These are phyloP conservation scores for Lactifluus volemus DNA, from an alignment of 768 basidiomycete species.

Conservation along the genomic window DNA sequence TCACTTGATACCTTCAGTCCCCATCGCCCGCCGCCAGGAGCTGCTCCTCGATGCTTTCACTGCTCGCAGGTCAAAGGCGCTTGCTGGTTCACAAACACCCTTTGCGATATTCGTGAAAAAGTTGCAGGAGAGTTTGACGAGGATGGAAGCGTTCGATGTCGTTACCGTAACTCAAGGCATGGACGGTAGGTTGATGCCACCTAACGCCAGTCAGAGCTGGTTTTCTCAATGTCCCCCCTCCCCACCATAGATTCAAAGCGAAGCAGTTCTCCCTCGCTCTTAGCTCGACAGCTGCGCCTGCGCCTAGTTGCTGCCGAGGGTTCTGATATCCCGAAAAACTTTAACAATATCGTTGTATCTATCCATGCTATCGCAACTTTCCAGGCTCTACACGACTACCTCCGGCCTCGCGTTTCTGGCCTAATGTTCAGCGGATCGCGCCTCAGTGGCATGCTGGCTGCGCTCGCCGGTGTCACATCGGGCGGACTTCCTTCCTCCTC, in stretches of 20 bases:
- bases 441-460: slow-evolving; percentile 85
- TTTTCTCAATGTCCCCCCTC: neutral
- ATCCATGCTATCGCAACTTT: slow-evolving; percentile 98
- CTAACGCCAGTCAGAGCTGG: neutral
- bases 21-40: slow-evolving; percentile 57
- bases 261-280: slow-evolving; percentile 70
- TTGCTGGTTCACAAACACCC: slow-evolving; percentile 42
- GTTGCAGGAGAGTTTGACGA: slow-evolving; percentile 88
- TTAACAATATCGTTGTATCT: slow-evolving; percentile 89
- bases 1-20: slow-evolving; percentile 39
- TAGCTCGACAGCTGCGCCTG: slow-evolving; percentile 88
- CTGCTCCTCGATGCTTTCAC: slow-evolving; percentile 75
- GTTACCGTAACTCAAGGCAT: slow-evolving; percentile 75
- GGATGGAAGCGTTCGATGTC: slow-evolving; percentile 95
- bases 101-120: slow-evolving; percentile 86
- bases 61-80: slow-evolving; percentile 37
- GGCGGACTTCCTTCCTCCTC: slow-evolving; percentile 21
- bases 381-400: slow-evolving; percentile 93
- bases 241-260: slow-evolving; percentile 67
- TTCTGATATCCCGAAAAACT: slow-evolving; percentile 75
- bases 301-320: slow-evolving; percentile 86
- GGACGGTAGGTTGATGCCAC: slow-evolving; percentile 50
- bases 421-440: slow-evolving; percentile 52
- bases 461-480: slow-evolving; percentile 51
- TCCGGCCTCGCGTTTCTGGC: slow-evolving; percentile 82